Base-by-base conservation (phyloP, 805 yeast genomes). In the Nakazawaea ambrosiae region DNA sequence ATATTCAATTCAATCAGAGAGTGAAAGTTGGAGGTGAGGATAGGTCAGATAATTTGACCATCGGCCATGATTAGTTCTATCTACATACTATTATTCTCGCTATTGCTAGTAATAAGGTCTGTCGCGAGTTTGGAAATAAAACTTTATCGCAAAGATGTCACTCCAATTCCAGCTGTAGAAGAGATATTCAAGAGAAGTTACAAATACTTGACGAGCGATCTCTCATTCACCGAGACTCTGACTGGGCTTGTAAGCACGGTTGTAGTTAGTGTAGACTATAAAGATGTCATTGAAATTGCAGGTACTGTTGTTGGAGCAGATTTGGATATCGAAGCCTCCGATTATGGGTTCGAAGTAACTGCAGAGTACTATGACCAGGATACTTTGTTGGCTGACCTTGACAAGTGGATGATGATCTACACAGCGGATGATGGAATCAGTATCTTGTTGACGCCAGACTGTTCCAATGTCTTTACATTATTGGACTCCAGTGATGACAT, bases 321-420 rank as follows among this genome's bases (percentile, higher is more conserved):
- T 5, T 15, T 33, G 16, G 37, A 33, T 10, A 28, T 38, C 16
- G 37, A 16, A 14, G 34, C 41, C 20, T 18, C 28, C 12, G 41
- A 38, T 11, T 28, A 16, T 23, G 41, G 41, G 8, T 38, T 38
- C 18, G 41, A 33, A 20, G 37, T 33, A n/a, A 14, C 20, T 12
- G 30, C 34, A 6, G 34, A 28, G 19, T 38, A 38, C 22, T 5
- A 28, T n/a, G 33, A 33, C 14, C 20, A 23, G 11, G 26, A 28
- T 3, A 8, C 29, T 11, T 33, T 38, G 20, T n/a, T 33, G 3
- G 27, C 11, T n/a, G 37, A 38, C 20, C 5, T 38, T 5, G 27
- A 38, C 24, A 32, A 25, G 31, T 38, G 41, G 41, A 38, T 38
- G 41, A 29, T 38, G 36, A 29, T 38, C 6, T 33, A 28, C 26